Conservation (phyloP, 2,329 filamentous ascomycete genomes). For the Cladophialophora bantiana region DNA sequence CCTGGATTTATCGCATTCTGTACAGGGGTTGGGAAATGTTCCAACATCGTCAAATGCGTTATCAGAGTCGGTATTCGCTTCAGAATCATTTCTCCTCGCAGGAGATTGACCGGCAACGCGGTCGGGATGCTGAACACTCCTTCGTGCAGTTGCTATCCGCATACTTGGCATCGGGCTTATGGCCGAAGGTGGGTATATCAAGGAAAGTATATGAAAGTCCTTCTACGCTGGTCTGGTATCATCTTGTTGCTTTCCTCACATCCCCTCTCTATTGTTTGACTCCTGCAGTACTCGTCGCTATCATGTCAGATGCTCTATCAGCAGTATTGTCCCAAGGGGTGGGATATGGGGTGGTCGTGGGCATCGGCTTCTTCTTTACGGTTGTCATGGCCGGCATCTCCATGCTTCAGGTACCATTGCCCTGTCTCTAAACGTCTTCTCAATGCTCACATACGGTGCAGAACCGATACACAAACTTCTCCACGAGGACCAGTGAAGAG, state of each 20-base stretch:
- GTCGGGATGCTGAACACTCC: not conserved
- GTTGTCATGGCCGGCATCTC: conserved; percentile 52
- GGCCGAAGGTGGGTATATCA: not conserved
- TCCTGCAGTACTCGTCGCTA: not conserved
- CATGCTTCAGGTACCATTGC: conserved; percentile 46
- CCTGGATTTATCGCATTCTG: conserved; percentile 15
- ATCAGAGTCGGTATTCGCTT: not conserved
- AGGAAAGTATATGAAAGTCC: conserved; percentile 18
- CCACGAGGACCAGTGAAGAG: conserved; percentile 88
- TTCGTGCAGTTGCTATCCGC: not conserved
- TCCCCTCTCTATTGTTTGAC: not conserved
- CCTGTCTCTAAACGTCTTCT: not conserved
- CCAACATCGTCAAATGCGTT: conserved; percentile 1
- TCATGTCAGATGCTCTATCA: conserved; percentile 31
- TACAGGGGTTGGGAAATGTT: conserved; percentile 6
- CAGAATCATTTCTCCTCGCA: conserved; percentile 11
- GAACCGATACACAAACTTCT: conserved; percentile 35
- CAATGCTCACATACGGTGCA: not conserved
- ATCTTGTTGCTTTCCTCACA: not conserved
- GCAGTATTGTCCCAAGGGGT: conserved; percentile 44
- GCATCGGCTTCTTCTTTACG: conserved; percentile 56
- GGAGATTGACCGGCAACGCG: conserved; percentile 9
- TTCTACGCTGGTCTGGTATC: not conserved
- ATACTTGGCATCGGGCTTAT: conserved; percentile 8
- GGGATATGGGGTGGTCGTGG: conserved; percentile 60